phyloP scores from a whole-genome alignment of 345 rosid species.

The Salix exigua region DNA sequence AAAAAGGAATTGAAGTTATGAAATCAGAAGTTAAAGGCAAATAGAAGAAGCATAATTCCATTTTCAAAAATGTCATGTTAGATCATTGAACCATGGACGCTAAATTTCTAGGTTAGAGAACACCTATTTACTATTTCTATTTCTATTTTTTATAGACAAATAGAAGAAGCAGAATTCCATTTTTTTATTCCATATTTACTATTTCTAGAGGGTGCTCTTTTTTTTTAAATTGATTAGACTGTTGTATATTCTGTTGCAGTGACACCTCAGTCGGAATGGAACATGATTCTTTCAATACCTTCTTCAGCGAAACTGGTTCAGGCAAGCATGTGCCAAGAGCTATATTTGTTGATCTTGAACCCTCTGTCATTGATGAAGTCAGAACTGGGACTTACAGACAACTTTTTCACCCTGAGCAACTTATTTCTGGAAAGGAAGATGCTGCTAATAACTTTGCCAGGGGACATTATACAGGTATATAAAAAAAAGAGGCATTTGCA shows the following conservation, averaged over 20 bases:
- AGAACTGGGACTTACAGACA: slow-evolving; percentile 70
- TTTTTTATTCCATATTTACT: background rate
- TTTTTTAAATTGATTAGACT: background rate
- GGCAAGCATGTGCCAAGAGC: slow-evolving; percentile 92
- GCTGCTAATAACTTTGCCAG: slow-evolving; percentile 93
- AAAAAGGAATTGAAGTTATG: too few relatives aligned
- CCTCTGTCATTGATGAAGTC: slow-evolving; percentile 82
- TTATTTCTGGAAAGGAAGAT: slow-evolving; percentile 89
- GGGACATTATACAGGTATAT: slow-evolving; percentile 75
- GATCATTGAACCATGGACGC: background rate
- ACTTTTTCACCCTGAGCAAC: slow-evolving; percentile 90
- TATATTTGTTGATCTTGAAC: slow-evolving; percentile 76
- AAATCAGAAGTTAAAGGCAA: too few relatives aligned
- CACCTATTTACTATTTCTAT: too few relatives aligned
- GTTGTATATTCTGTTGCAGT: slow-evolving; percentile 35
- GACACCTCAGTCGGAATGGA: slow-evolving; percentile 55
- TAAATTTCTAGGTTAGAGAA: background rate
- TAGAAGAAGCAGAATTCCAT: too few relatives aligned
- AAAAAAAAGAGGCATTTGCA: background rate
- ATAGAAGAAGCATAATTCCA: background rate
- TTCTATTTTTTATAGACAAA: too few relatives aligned
- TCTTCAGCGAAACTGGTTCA: slow-evolving; percentile 90
- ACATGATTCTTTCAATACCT: slow-evolving; percentile 78
- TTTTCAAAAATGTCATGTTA: background rate
- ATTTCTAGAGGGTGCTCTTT: background rate